Conservation (phyloP, 768 basidiomycete species). For the Amylocystis lapponica region DNA sequence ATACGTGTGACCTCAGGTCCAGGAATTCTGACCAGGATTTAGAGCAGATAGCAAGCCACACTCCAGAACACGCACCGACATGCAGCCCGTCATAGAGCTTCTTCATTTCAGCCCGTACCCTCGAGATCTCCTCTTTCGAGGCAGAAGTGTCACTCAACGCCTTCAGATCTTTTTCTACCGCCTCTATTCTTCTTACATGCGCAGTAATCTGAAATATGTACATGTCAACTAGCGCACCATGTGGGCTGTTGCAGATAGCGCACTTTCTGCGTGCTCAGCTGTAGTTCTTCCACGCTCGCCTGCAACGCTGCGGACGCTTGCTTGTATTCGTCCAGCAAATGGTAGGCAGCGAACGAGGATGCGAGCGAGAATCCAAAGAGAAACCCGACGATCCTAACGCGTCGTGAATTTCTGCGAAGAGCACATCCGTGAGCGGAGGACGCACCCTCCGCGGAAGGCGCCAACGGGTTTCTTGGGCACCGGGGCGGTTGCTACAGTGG, state of each 20-base stretch:
- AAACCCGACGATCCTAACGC: conserved; percentile 69
- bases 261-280: conserved; percentile 79
- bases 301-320: conserved; percentile 81
- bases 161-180: conserved; percentile 86
- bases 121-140: conserved; percentile 75
- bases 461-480: conserved; percentile 72
- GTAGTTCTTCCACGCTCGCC: conserved; percentile 82
- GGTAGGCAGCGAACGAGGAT: conserved; percentile 80
- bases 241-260: conserved; percentile 1
- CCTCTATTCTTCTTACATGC: conserved; percentile 79
- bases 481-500: conserved; percentile 50
- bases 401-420: not conserved
- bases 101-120: conserved; percentile 76
- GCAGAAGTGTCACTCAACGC: conserved; percentile 59
- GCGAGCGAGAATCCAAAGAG: conserved; percentile 88
- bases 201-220: conserved; percentile 57
- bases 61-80: conserved; percentile 46
- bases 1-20: conserved; percentile 74
- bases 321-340: conserved; percentile 88
- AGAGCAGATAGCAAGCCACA: not conserved
- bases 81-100: conserved; percentile 82
- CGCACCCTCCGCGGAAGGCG: conserved; percentile 39
- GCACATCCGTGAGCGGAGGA: conserved; percentile 4
- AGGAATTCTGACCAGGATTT: conserved; percentile 58
- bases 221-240: not conserved